Evolutionary conservation across 2,329 filamentous ascomycete genomes (phyloP).

Genomic region (Claviceps sorghi): DNA sequence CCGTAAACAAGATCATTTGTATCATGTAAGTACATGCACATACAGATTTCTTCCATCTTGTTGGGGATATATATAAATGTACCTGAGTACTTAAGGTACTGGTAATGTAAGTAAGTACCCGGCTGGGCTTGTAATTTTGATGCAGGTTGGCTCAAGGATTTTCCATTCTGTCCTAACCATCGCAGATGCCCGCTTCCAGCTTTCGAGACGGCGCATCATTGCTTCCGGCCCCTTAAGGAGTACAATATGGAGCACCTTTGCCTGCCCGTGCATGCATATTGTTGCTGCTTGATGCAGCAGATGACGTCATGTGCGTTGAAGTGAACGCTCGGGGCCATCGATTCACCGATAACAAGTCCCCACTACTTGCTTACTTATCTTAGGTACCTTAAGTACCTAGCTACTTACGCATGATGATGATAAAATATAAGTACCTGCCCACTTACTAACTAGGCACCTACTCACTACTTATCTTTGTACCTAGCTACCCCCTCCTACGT

Average conservation of each 20-base stretch:
- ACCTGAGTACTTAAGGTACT: no score
- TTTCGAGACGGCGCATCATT: background rate
- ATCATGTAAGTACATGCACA: no score
- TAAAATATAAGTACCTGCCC: no score
- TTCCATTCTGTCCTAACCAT: background rate
- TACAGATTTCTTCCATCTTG: background rate
- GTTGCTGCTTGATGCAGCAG: background rate
- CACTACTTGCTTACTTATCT: no score
- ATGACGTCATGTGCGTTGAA: background rate
- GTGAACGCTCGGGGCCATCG: background rate
- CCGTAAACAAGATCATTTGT: background rate
- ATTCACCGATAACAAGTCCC: background rate
- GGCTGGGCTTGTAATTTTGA: background rate
- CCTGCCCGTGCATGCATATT: background rate
- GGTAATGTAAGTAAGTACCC: no score
- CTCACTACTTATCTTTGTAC: no score
- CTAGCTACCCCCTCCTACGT: no score
- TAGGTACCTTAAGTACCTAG: no score
- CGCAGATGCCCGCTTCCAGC: background rate
- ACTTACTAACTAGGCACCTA: no score
- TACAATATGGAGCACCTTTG: background rate
- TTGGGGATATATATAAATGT: background rate
- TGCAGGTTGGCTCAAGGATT: background rate
- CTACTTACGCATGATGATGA: no score
- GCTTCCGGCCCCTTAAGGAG: background rate